phyloP scores from a whole-genome alignment of 352 stramenopile genomes.

The Blastocystis sp. region DNA sequence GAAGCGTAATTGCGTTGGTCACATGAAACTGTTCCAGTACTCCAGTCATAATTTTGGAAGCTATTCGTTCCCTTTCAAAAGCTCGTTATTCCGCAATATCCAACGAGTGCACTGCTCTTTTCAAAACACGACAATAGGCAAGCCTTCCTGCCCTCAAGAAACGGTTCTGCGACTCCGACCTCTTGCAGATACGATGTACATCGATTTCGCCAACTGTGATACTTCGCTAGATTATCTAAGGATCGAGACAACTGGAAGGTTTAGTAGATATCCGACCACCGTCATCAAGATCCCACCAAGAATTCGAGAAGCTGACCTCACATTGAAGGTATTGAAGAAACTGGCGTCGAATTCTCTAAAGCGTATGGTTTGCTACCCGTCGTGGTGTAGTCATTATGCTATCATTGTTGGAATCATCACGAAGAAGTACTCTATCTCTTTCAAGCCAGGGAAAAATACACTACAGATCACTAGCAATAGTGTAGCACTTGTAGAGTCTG shows the following conservation, averaged over 20 bases:
- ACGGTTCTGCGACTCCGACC: constrained; percentile 68
- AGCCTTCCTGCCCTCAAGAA: constrained; percentile 49
- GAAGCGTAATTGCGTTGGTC: constrained; percentile 76
- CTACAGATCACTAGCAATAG: neutral
- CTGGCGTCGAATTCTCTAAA: neutral
- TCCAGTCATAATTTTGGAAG: constrained; percentile 66
- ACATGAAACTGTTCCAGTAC: constrained; percentile 76
- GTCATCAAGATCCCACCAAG: constrained; percentile 63
- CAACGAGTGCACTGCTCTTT: constrained; percentile 66
- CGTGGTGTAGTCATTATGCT: neutral
- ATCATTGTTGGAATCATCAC: neutral
- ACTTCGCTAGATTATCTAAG: constrained; percentile 66
- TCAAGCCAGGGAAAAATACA: neutral
- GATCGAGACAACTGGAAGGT: constrained; percentile 64
- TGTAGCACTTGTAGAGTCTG: neutral
- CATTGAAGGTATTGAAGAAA: neutral
- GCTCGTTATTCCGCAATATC: constrained; percentile 63
- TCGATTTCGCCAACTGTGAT: neutral
- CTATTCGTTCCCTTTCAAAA: constrained; percentile 6
- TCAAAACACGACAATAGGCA: neutral
- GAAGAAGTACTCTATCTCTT: neutral
- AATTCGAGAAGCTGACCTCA: neutral
- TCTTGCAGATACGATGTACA: constrained; percentile 65
- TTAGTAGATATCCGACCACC: constrained; percentile 70
- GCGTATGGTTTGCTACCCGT: neutral